These are phyloP conservation scores for Diaporthe caulivora DNA, from an alignment of 2,329 filamentous ascomycete genomes.

Conservation along the genomic window DNA sequence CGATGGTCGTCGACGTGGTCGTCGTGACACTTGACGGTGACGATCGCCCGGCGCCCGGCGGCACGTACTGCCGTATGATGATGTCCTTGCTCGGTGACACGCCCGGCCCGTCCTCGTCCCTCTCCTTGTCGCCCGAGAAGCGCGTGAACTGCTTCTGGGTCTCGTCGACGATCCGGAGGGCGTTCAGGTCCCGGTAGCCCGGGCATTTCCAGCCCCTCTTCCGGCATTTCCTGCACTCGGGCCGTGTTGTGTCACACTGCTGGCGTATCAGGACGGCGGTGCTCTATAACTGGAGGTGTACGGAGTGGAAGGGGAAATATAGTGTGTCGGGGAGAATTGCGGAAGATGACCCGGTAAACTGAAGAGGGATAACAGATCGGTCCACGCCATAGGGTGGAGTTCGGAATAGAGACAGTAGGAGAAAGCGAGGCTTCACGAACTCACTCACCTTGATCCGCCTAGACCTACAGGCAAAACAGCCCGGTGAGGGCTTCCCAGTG, in stretches of 20 bases:
- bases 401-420: neutral
- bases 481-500: constrained; percentile 40
- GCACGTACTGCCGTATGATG: constrained; percentile 20
- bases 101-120: constrained; percentile 24
- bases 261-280: neutral
- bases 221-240: constrained; percentile 39
- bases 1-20: neutral
- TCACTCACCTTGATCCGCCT: constrained; percentile 39
- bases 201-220: constrained; percentile 40
- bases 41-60: constrained; percentile 1
- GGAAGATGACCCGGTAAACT: neutral
- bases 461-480: constrained; percentile 39
- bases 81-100: constrained; percentile 22
- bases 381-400: too few relatives aligned
- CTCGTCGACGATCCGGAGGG: constrained; percentile 40
- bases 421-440: neutral
- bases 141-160: constrained; percentile 39
- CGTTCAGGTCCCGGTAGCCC: constrained; percentile 39
- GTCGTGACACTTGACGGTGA: constrained; percentile 12
- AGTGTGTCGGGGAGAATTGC: neutral
- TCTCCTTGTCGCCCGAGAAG: constrained; percentile 38
- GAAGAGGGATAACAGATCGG: too few relatives aligned
- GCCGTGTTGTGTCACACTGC: constrained; percentile 39
- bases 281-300: neutral
- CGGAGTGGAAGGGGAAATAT: neutral